Evolutionary conservation across 768 basidiomycete species (phyloP).

Genomic region (Scleroderma bovista): DNA sequence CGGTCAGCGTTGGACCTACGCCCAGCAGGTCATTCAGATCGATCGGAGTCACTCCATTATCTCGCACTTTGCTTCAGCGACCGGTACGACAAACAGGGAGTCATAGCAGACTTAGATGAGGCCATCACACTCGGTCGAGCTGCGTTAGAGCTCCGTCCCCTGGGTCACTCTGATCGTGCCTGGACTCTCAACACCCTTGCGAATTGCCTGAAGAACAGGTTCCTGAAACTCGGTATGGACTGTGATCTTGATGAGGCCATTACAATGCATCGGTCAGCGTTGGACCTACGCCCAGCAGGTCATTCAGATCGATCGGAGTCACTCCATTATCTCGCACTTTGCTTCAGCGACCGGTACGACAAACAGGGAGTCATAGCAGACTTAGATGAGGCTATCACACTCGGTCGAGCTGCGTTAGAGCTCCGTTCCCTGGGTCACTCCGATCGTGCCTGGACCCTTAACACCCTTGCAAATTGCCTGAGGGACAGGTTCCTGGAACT

Average conservation of each 20-base stretch:
- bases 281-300: conserved; percentile 6
- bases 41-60: not conserved
- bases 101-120: conserved; percentile 6
- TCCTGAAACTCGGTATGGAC: conserved; percentile 2
- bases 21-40: not conserved
- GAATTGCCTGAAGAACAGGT: conserved; percentile 5
- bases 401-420: not conserved
- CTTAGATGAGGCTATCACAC: not conserved
- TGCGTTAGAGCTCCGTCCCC: conserved; percentile 2
- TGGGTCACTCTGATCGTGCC: conserved; percentile 3
- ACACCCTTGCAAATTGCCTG: too few relatives aligned
- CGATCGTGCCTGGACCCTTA: too few relatives aligned
- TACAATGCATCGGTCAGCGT: conserved; percentile 1
- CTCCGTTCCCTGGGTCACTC: not conserved
- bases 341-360: not conserved
- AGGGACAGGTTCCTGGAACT: too few relatives aligned
- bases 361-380: not conserved
- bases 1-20: not conserved
- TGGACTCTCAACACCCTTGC: conserved; percentile 9
- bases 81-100: not conserved
- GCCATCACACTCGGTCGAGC: conserved; percentile 4
- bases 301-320: conserved; percentile 3
- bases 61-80: not conserved
- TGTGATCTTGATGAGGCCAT: conserved; percentile 13
- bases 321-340: conserved; percentile 10